Percentiles rank a stretch among this genome's conserved stretches.
Evolutionary conservation across 2,329 filamentous ascomycete genomes (phyloP).

Genomic region (Alternaria triticimaculans): DNA sequence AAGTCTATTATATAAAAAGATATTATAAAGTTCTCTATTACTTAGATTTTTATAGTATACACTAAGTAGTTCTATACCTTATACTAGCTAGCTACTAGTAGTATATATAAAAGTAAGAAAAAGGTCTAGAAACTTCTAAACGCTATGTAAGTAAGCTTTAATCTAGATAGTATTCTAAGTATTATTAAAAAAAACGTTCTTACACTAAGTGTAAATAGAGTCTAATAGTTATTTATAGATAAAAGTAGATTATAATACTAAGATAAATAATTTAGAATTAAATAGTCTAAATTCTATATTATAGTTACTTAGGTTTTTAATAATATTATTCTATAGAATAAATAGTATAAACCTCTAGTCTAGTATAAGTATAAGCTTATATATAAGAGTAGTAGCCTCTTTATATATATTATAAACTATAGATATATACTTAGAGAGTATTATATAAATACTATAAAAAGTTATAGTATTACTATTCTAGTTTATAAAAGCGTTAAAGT

Average conservation of each 20-base stretch:
- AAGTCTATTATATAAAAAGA: too few relatives aligned
- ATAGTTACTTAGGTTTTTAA: not conserved
- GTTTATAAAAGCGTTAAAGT: too few relatives aligned
- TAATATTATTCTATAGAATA: not conserved
- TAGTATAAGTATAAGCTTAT: not conserved
- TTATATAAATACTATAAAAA: too few relatives aligned
- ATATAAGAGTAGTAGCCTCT: too few relatives aligned
- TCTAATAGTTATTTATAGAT: not conserved
- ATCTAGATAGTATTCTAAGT: not conserved
- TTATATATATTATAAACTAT: too few relatives aligned
- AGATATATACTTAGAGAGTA: too few relatives aligned
- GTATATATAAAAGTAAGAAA: not conserved
- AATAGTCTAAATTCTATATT: not conserved
- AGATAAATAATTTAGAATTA: not conserved
- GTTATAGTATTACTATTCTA: too few relatives aligned
- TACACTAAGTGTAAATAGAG: not conserved
- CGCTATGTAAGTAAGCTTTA: not conserved
- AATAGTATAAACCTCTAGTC: not conserved
- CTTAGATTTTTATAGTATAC: too few relatives aligned
- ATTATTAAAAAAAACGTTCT: not conserved
- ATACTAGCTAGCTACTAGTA: not conserved
- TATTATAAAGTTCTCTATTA: too few relatives aligned
- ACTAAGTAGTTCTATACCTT: too few relatives aligned
- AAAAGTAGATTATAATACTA: not conserved
- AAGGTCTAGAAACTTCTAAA: not conserved